phyloP scores from a whole-genome alignment of 495 filamentous ascomycete genomes.

The Filosporella fistucella region DNA sequence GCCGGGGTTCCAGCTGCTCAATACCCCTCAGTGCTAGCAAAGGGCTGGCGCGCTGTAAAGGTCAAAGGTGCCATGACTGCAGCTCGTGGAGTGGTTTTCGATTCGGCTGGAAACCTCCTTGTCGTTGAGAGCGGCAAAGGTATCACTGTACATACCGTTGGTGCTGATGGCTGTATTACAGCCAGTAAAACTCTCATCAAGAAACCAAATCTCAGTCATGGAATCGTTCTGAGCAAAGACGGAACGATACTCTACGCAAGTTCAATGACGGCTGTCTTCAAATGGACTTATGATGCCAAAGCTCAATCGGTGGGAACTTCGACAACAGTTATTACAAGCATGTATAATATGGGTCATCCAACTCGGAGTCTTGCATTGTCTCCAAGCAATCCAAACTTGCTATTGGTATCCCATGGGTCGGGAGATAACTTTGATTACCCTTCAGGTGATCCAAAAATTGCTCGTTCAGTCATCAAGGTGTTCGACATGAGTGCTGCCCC shows the following conservation, averaged over 20 bases:
- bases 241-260: not conserved
- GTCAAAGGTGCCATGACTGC: not conserved
- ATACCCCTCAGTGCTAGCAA: not conserved
- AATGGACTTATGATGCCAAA: not conserved
- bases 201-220: constrained; percentile 2
- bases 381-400: not conserved
- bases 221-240: not conserved
- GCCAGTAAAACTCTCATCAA: not conserved
- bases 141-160: not conserved
- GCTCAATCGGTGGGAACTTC: not conserved
- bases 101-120: not conserved
- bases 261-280: not conserved
- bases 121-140: not conserved
- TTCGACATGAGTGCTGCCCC: not conserved
- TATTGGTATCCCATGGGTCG: not conserved
- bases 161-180: not conserved
- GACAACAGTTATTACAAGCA: not conserved
- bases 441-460: not conserved
- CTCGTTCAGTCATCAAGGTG: not conserved
- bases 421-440: not conserved
- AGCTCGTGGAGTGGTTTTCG: not conserved
- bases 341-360: not conserved
- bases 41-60: not conserved
- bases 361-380: not conserved
- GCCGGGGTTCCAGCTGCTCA: not conserved